Percentiles rank a stretch among this genome's conserved stretches.
These are phyloP conservation scores for Elaeis oleifera DNA, from an alignment of 202 grass and related monocot species.

Conservation along the genomic window DNA sequence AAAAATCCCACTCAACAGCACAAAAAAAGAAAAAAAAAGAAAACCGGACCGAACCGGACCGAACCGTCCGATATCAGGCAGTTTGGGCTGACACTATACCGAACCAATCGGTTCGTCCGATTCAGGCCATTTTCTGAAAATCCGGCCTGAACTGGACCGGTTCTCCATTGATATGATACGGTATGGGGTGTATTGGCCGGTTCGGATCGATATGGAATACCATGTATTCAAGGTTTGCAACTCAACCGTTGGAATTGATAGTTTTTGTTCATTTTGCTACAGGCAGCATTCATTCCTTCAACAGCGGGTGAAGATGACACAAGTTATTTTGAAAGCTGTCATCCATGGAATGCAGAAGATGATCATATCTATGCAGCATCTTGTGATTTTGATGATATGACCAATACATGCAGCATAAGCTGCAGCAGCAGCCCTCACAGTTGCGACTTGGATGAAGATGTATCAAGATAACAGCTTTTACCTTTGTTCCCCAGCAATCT, in stretches of 20 bases:
- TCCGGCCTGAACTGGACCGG: too few species aligned
- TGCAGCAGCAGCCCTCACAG: slow-evolving; percentile 69
- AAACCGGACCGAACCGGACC: too few species aligned
- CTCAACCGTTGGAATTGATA: slow-evolving; percentile 6
- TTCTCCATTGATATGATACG: too few species aligned
- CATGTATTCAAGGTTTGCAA: background rate
- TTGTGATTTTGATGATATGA: slow-evolving; percentile 58
- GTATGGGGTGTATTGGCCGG: too few species aligned
- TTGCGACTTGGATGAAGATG: slow-evolving; percentile 78
- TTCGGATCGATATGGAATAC: too few species aligned
- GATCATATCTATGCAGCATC: slow-evolving; percentile 27
- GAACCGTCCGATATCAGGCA: too few species aligned
- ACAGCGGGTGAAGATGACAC: slow-evolving; percentile 90
- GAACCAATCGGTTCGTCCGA: too few species aligned
- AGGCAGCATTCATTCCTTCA: slow-evolving; percentile 77
- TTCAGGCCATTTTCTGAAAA: too few species aligned
- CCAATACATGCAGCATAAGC: slow-evolving; percentile 61
- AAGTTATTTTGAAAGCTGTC: slow-evolving; percentile 82
- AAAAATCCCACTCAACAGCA: too few species aligned
- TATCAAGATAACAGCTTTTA: slow-evolving; percentile 24
- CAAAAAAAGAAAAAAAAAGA: too few species aligned
- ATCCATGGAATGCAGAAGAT: slow-evolving; percentile 46
- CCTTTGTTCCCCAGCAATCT: background rate
- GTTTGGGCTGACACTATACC: too few species aligned
- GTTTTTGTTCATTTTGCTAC: slow-evolving; percentile 3